Base-by-base conservation (phyloP, 2,329 filamentous ascomycete species). In the Ilyonectria robusta region DNA sequence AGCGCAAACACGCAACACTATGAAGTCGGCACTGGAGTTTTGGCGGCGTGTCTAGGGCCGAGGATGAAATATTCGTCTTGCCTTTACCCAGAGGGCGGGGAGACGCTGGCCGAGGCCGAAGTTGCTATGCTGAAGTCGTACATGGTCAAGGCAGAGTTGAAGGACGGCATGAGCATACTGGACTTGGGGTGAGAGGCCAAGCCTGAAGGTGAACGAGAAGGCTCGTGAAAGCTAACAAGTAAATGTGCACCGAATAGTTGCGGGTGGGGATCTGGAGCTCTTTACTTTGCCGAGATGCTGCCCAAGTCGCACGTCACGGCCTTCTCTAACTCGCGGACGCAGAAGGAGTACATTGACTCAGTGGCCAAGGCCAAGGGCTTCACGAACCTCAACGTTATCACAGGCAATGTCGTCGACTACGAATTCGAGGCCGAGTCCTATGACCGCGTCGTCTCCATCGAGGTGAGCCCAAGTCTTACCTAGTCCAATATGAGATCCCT, bases 31-130 rank as follows among this genome's bases (percentile, higher is more conserved):
- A 92, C 91, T 0, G 88, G 88, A 4, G 87, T 93, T 26, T 78
- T 93, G 46, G 79, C 81, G 31, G 87, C 85, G 31, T 89, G 86
- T 77, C 81, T 93, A 13, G 91, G 91, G 0, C 89, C 89, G 4
- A 82, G 90, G 61, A 93, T 93, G 90, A 93, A 93, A 84, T 93
- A 93, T 78, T 90, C 87, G n/a, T 86, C 83, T 70, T 91, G 88
- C 76, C 81, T 92, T 74, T 93, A 93, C 77, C 86, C 87, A 4
- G 87, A 86, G 67, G 89, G 89, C 17, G 81, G 82, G 66, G 88
- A 91, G 81, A 91, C 86, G n/a, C 79, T 93, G 59, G 90, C 83
- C 2, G 84, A 92, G 77, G 91, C 90, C 2, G 91, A 93, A 79
- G 84, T 88, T 51, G 87, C 85, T 4, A 93, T 93, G 91, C 78